phyloP scores from a whole-genome alignment of 768 basidiomycete species.

The Boletus patriciae region DNA sequence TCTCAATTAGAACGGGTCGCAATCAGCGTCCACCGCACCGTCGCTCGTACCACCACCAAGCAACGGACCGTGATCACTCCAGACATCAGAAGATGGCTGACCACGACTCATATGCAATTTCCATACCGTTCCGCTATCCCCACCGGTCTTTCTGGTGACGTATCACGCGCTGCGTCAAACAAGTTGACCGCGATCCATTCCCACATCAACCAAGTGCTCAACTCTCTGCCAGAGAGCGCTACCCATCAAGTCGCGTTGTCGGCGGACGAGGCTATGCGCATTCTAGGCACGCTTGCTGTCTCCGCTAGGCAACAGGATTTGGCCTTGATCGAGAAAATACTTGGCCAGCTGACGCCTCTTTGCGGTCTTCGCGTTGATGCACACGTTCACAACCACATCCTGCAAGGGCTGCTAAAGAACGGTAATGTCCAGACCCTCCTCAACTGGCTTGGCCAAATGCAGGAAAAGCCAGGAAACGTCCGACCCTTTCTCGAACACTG shows the following conservation, averaged over 20 bases:
- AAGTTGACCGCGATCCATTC: constrained; percentile 24
- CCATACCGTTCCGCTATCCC: background rate
- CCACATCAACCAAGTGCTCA: constrained; percentile 25
- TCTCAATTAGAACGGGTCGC: constrained; percentile 31
- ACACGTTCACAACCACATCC: constrained; percentile 49
- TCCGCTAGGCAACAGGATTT: constrained; percentile 56
- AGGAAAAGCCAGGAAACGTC: constrained; percentile 45
- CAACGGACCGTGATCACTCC: constrained; percentile 9
- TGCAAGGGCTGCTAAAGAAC: constrained; percentile 47
- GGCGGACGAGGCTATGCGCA: constrained; percentile 34
- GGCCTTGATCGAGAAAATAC: constrained; percentile 52
- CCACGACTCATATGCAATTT: constrained; percentile 10
- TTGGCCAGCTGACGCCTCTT: constrained; percentile 47
- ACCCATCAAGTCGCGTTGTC: constrained; percentile 13
- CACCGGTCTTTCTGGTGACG: constrained; percentile 6
- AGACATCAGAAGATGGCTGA: constrained; percentile 25
- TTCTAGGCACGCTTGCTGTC: constrained; percentile 47
- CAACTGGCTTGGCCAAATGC: constrained; percentile 56
- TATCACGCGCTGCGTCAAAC: constrained; percentile 13
- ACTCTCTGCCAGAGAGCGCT: constrained; percentile 15
- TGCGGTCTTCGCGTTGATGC: constrained; percentile 47
- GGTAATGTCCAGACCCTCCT: constrained; percentile 45
- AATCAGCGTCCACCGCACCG: constrained; percentile 25
- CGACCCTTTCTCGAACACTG: constrained; percentile 53
- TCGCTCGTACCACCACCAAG: constrained; percentile 10